Evolutionary conservation across 768 basidiomycete genomes (phyloP).

Genomic region (Agrocybe praecox): DNA sequence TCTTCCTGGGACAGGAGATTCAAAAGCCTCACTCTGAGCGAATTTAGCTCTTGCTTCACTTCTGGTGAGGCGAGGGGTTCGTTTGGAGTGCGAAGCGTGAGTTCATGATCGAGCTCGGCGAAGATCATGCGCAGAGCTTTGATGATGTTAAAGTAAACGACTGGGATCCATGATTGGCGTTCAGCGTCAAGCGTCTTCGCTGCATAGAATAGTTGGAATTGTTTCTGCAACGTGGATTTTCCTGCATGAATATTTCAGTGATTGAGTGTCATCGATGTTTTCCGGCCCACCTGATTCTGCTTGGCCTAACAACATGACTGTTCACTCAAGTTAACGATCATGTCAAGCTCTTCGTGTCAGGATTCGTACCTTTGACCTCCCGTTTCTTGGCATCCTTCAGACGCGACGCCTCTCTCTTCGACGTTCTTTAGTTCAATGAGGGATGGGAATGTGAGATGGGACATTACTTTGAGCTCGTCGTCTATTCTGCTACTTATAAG

Average conservation of each 20-base stretch:
- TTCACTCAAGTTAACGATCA: neutral
- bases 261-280: neutral
- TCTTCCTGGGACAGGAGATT: constrained; percentile 70
- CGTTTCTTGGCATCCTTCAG: constrained; percentile 42
- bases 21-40: constrained; percentile 57
- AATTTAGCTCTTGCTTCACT: constrained; percentile 44
- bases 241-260: constrained; percentile 33
- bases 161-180: constrained; percentile 75
- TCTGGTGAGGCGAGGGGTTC: constrained; percentile 25
- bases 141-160: constrained; percentile 85
- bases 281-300: constrained; percentile 58
- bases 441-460: neutral
- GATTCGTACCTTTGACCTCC: constrained; percentile 51
- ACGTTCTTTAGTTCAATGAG: constrained; percentile 2
- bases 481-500: constrained; percentile 55
- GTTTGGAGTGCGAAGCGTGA: constrained; percentile 29
- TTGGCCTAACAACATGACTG: constrained; percentile 78
- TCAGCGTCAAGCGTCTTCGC: constrained; percentile 69
- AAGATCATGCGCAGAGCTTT: constrained; percentile 77
- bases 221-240: constrained; percentile 84
- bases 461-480: constrained; percentile 52
- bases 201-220: constrained; percentile 82
- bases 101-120: constrained; percentile 67
- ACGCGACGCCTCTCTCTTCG: constrained; percentile 45
- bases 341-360: neutral